Evolutionary conservation across 2,329 filamentous ascomycete genomes (phyloP).

Genomic region (Amauroascus verrucosus): DNA sequence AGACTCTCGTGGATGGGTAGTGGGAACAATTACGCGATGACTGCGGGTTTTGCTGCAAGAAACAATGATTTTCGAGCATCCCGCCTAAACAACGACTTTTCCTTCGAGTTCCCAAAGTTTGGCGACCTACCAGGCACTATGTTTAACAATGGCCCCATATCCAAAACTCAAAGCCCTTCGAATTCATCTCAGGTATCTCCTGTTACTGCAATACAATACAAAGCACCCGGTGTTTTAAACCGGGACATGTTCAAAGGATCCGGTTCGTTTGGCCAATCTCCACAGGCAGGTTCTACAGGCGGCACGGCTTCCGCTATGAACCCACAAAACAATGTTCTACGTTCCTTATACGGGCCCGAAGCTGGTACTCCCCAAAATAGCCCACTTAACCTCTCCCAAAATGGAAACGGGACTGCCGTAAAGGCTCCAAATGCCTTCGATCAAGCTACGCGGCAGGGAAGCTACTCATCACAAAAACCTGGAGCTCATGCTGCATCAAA

Average conservation of each 20-base stretch:
- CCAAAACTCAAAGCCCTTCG: constrained; percentile 18
- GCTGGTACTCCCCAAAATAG: background rate
- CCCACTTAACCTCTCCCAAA: background rate
- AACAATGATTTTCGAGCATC: constrained; percentile 40
- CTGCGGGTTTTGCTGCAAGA: constrained; percentile 35
- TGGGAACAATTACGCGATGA: constrained; percentile 38
- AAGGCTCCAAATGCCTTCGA: constrained; percentile 7
- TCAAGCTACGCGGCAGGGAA: constrained; percentile 19
- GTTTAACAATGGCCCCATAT: constrained; percentile 39
- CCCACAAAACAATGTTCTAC: background rate
- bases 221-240: constrained; percentile 8
- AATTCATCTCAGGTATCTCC: background rate
- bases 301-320: background rate
- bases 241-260: constrained; percentile 12
- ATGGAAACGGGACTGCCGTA: background rate
- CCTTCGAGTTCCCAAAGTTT: constrained; percentile 94
- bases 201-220: constrained; percentile 3
- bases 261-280: constrained; percentile 20
- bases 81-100: constrained; percentile 60
- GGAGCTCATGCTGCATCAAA: constrained; percentile 30
- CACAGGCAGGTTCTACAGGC: constrained; percentile 18
- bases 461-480: constrained; percentile 18
- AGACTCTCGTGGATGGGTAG: constrained; percentile 56
- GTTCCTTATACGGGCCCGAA: background rate
- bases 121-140: constrained; percentile 56